These are phyloP conservation scores for Cladobotryum mycophilum DNA, from an alignment of 2,329 filamentous ascomycete species.

Conservation along the genomic window DNA sequence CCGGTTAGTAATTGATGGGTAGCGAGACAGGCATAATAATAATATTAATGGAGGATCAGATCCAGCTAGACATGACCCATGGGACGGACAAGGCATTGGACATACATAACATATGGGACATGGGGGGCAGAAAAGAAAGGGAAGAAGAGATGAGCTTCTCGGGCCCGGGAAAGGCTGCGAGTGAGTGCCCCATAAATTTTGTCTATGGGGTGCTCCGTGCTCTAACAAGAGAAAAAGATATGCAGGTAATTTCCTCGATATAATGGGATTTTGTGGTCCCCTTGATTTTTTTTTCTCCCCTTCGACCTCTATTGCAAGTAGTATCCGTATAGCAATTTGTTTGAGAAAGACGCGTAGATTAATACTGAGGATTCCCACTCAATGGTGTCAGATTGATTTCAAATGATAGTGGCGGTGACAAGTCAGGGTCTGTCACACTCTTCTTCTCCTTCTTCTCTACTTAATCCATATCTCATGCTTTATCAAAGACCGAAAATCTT, in stretches of 20 bases:
- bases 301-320: not conserved
- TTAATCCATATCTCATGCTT: no score
- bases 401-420: no score
- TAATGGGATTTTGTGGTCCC: constrained; percentile 1
- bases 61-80: not conserved
- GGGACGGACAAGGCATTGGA: not conserved
- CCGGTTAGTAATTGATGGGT: not conserved
- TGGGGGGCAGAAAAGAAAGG: not conserved
- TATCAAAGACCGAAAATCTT: no score
- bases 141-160: not conserved
- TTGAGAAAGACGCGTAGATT: no score
- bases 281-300: constrained; percentile 3
- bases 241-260: constrained; percentile 9
- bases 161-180: no score
- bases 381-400: no score
- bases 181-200: no score
- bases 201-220: constrained; percentile 1
- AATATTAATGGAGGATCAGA: not conserved
- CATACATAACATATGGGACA: no score
- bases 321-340: no score
- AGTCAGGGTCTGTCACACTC: no score
- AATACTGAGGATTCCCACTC: no score
- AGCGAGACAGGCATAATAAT: not conserved
- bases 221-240: not conserved
- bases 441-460: no score